Percentiles rank a stretch among this genome's conserved stretches.
Evolutionary conservation across 768 basidiomycete genomes (phyloP).

Genomic region (Chalciporus piperatus): DNA sequence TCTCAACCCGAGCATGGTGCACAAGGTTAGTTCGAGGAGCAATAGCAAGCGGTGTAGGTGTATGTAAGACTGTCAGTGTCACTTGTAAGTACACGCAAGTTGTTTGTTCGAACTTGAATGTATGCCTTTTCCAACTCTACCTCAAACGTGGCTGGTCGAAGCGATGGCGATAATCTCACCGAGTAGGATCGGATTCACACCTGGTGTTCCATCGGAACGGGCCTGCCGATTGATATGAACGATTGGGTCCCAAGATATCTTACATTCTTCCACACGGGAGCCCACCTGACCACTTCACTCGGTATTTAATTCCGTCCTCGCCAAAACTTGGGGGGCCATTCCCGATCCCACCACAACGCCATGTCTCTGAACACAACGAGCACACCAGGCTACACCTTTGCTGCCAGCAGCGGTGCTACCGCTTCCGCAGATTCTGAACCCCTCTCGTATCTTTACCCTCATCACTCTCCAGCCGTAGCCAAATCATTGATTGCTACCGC

Average conservation of each 20-base stretch:
- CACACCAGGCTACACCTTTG: constrained; percentile 34
- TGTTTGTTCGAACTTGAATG: constrained; percentile 2
- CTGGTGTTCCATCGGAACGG: background rate
- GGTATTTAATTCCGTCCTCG: background rate
- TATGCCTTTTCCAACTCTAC: background rate
- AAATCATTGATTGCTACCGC: constrained; percentile 44
- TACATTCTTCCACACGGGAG: background rate
- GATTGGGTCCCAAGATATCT: background rate
- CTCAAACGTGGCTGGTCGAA: background rate
- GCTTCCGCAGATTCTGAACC: constrained; percentile 8
- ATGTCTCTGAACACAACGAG: constrained; percentile 20
- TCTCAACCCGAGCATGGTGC: constrained; percentile 8
- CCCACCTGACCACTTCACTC: background rate
- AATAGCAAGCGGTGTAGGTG: background rate
- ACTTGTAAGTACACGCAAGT: no score
- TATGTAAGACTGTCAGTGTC: background rate
- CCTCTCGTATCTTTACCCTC: constrained; percentile 35
- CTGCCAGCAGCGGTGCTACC: constrained; percentile 9
- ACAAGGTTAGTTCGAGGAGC: no score
- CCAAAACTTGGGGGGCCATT: background rate
- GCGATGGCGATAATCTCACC: background rate
- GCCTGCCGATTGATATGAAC: background rate
- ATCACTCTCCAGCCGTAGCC: constrained; percentile 41
- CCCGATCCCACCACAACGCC: constrained; percentile 5
- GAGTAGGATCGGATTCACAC: background rate